Percentiles rank a stretch among this genome's conserved stretches.
Conservation (phyloP, 257 asterid genomes). For the Voacanga thouarsii region DNA sequence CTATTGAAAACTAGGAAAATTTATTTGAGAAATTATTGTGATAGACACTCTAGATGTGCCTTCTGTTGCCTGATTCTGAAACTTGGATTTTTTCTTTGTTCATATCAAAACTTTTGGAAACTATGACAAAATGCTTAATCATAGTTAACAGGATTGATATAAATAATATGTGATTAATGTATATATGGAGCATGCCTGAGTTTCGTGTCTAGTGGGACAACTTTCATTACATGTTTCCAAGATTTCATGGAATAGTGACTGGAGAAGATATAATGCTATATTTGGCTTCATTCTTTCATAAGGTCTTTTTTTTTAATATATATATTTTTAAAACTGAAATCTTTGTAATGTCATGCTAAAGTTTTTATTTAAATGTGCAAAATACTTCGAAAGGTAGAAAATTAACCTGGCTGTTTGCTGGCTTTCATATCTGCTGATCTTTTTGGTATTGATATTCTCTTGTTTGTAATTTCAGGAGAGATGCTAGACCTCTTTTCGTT, state of each 20-base stretch:
- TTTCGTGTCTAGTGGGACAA: not conserved
- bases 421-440: constrained; percentile 40
- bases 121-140: not conserved
- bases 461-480: constrained; percentile 34
- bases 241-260: not conserved
- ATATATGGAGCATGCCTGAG: not conserved
- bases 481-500: constrained; percentile 37
- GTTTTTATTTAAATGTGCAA: not conserved
- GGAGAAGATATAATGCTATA: not conserved
- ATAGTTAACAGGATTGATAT: not conserved
- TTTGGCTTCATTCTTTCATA: not conserved
- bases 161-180: not conserved
- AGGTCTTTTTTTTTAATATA: not conserved
- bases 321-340: not conserved
- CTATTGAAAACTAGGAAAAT: not conserved
- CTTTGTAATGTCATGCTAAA: not conserved
- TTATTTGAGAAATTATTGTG: not conserved
- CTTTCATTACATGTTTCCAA: not conserved
- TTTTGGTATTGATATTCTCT: constrained; percentile 42
- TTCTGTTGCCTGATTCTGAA: not conserved
- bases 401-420: constrained; percentile 54
- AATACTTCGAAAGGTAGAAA: not conserved
- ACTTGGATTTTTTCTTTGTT: not conserved
- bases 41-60: not conserved
- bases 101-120: not conserved